phyloP scores from a whole-genome alignment of 2,329 filamentous ascomycete species.

The Domatiomyces catenatus region DNA sequence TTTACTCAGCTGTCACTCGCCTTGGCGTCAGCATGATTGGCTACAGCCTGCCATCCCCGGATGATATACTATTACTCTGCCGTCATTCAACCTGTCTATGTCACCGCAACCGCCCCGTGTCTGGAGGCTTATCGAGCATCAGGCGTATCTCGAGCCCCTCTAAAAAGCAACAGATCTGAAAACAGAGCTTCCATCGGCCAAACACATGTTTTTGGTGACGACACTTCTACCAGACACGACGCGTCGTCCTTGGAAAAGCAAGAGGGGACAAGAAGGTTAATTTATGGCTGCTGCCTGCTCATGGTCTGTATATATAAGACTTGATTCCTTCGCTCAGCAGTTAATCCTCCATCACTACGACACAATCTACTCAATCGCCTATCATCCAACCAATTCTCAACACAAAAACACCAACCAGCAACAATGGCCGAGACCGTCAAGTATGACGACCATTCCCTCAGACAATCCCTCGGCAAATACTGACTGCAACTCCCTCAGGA shows the following conservation, averaged over 20 bases:
- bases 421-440: not conserved
- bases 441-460: too few species aligned
- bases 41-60: not conserved
- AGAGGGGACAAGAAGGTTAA: not conserved
- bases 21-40: not conserved
- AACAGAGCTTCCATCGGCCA: not conserved
- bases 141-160: too few species aligned
- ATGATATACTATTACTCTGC: not conserved
- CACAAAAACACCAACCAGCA: conserved; percentile 1
- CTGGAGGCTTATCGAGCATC: too few species aligned
- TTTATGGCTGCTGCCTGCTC: not conserved
- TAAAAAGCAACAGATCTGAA: not conserved
- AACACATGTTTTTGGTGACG: not conserved
- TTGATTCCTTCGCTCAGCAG: not conserved
- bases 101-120: too few species aligned
- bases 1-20: not conserved
- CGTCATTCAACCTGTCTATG: not conserved
- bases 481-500: conserved; percentile 10
- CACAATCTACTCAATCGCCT: not conserved
- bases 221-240: not conserved
- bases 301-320: not conserved
- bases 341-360: not conserved
- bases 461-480: too few species aligned
- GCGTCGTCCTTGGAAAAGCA: not conserved
- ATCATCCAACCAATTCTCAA: not conserved